These are phyloP conservation scores for Solanum verrucosum DNA, from an alignment of 257 asterid species.

Conservation along the genomic window DNA sequence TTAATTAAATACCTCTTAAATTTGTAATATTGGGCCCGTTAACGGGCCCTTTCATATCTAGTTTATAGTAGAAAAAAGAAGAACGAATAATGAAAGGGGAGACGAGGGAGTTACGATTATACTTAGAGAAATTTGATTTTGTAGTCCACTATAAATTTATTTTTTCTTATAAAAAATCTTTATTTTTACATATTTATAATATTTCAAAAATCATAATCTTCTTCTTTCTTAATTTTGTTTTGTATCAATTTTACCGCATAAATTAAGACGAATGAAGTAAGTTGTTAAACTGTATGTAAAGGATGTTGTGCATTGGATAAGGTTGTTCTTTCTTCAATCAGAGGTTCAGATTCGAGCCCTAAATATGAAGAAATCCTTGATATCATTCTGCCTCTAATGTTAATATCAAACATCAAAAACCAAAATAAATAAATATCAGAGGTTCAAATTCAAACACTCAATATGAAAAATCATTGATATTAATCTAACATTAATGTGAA, in stretches of 20 bases:
- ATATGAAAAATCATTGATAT: too few relatives aligned
- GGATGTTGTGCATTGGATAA: too few relatives aligned
- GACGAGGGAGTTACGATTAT: neutral
- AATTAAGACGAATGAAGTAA: neutral
- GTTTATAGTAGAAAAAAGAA: neutral
- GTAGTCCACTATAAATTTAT: neutral
- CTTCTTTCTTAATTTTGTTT: neutral
- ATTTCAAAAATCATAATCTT: neutral
- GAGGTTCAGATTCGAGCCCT: too few relatives aligned
- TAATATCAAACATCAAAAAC: too few relatives aligned
- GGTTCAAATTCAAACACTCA: too few relatives aligned
- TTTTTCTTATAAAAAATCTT: neutral
- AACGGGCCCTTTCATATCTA: too few relatives aligned
- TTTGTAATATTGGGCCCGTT: too few relatives aligned
- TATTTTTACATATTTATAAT: neutral
- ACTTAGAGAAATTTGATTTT: neutral
- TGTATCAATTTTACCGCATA: neutral
- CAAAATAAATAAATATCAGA: too few relatives aligned
- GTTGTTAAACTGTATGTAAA: neutral
- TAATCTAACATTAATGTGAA: too few relatives aligned
- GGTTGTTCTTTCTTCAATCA: too few relatives aligned
- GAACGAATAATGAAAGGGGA: neutral
- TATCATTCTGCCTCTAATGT: neutral
- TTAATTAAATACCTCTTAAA: too few relatives aligned
- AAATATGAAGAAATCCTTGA: too few relatives aligned